A percentile compares a stretch with the other conserved stretches of the same genome.
Conservation (phyloP, 805 yeast genomes). For the Huiozyma naganishii region DNA sequence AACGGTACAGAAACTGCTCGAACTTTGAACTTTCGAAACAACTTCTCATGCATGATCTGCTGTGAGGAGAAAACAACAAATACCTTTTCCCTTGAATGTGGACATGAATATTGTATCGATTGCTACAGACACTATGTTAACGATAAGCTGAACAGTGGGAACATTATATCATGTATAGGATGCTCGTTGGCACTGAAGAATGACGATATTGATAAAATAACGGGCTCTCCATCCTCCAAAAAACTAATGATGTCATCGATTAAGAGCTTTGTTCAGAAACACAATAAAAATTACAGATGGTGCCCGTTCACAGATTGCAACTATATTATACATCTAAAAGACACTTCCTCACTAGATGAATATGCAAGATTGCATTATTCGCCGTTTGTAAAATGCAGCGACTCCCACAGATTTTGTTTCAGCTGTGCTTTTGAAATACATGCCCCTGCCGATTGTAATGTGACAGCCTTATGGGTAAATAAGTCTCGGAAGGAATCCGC, state of each 20-base stretch:
- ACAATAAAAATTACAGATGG: slow-evolving; percentile 44
- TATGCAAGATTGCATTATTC: slow-evolving; percentile 26
- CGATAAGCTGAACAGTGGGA: slow-evolving; percentile 33
- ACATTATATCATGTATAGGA: slow-evolving; percentile 55
- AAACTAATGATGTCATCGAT: slow-evolving; percentile 30
- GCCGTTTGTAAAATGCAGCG: slow-evolving; percentile 61
- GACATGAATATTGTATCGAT: slow-evolving; percentile 55
- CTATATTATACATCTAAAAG: slow-evolving; percentile 38
- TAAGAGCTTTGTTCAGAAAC: slow-evolving; percentile 42
- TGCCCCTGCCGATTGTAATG: slow-evolving; percentile 69
- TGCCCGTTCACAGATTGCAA: slow-evolving; percentile 83
- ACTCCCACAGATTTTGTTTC: slow-evolving; percentile 68
- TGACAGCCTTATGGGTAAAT: slow-evolving; percentile 60
- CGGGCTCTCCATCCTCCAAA: slow-evolving; percentile 26
- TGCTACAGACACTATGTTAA: slow-evolving; percentile 59
- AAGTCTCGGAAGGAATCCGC: slow-evolving; percentile 83
- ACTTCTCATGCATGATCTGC: slow-evolving; percentile 56
- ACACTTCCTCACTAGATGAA: slow-evolving; percentile 20
- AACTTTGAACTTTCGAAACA: slow-evolving; percentile 12
- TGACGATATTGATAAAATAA: slow-evolving; percentile 33
- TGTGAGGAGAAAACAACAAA: slow-evolving; percentile 40
- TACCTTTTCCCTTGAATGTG: slow-evolving; percentile 50
- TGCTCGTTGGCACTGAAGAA: slow-evolving; percentile 33
- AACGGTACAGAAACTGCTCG: slow-evolving; percentile 1
- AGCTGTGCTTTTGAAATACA: slow-evolving; percentile 69